Conservation (phyloP, 176 grass and related monocot species). For the Themeda triandra region DNA sequence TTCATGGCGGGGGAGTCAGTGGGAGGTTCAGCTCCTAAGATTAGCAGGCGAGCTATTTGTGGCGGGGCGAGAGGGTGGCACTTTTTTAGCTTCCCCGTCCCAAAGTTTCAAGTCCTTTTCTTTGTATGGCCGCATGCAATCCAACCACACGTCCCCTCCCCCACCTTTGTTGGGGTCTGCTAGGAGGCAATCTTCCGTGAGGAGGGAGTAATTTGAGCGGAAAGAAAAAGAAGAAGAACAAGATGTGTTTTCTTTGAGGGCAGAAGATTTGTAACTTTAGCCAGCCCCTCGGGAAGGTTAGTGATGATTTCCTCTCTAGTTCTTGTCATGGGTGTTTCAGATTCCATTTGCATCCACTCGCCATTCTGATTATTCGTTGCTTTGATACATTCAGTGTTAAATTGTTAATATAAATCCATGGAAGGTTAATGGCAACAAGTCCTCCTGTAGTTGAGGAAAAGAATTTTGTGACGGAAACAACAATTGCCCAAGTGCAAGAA, state of each 20-base stretch:
- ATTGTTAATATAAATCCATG: background rate
- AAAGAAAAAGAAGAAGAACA: background rate
- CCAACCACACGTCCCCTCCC: conserved; percentile 22
- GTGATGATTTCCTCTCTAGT: background rate
- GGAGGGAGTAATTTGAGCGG: conserved; percentile 3
- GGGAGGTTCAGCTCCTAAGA: conserved; percentile 1
- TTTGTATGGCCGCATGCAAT: conserved; percentile 9
- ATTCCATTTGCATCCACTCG: background rate
- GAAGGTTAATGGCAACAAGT: background rate
- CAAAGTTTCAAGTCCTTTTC: background rate
- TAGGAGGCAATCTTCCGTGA: background rate
- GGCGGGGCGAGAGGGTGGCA: background rate
- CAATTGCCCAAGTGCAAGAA: background rate
- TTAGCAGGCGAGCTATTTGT: conserved; percentile 1
- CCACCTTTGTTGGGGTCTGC: conserved; percentile 27
- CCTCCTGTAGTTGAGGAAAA: background rate
- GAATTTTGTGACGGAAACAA: background rate
- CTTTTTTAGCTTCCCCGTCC: conserved; percentile 21
- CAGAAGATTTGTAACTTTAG: background rate
- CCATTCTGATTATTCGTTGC: background rate
- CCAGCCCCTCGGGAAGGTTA: background rate
- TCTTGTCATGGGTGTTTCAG: background rate
- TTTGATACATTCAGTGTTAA: background rate
- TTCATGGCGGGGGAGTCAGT: background rate
- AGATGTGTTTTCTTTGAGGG: background rate